Evolutionary conservation across 2,329 filamentous ascomycete genomes (phyloP).

Genomic region (Colletotrichum aenigma): DNA sequence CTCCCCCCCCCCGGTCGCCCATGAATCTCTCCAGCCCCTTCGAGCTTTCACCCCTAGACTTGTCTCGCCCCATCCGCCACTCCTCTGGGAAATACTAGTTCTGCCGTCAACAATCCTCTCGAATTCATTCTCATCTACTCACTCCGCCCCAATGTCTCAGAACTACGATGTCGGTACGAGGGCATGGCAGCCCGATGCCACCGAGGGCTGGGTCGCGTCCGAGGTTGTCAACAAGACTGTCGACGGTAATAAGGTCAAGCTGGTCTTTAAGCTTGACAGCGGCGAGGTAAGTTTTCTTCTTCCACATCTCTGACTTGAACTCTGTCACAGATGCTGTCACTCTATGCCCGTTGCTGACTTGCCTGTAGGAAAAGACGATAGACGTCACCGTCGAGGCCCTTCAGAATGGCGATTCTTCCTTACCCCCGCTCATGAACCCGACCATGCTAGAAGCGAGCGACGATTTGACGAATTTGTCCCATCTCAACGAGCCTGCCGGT

Average conservation of each 20-base stretch:
- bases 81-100: slow-evolving; percentile 5
- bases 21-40: slow-evolving; percentile 16
- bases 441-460: slow-evolving; percentile 98
- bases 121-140: background rate
- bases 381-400: slow-evolving; percentile 79
- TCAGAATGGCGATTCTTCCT: slow-evolving; percentile 74
- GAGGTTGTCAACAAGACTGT: slow-evolving; percentile 87
- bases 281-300: slow-evolving; percentile 70
- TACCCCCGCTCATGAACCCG: slow-evolving; percentile 97
- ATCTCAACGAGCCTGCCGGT: slow-evolving; percentile 98
- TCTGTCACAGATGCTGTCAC: background rate
- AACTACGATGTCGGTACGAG: slow-evolving; percentile 95
- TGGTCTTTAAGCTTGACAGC: slow-evolving; percentile 90
- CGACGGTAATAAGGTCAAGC: slow-evolving; percentile 83
- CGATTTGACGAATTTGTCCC: slow-evolving; percentile 94
- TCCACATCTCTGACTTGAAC: background rate
- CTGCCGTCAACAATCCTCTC: slow-evolving; percentile 11
- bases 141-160: slow-evolving; percentile 74
- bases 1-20: background rate
- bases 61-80: slow-evolving; percentile 7
- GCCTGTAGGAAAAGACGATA: slow-evolving; percentile 73
- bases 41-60: slow-evolving; percentile 17
- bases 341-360: background rate
- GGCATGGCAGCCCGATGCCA: slow-evolving; percentile 96
- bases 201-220: slow-evolving; percentile 96